Percentiles rank a stretch among this genome's conserved stretches.
Conservation (phyloP, 2,329 filamentous ascomycete species). For the Aspergillus proliferans region DNA sequence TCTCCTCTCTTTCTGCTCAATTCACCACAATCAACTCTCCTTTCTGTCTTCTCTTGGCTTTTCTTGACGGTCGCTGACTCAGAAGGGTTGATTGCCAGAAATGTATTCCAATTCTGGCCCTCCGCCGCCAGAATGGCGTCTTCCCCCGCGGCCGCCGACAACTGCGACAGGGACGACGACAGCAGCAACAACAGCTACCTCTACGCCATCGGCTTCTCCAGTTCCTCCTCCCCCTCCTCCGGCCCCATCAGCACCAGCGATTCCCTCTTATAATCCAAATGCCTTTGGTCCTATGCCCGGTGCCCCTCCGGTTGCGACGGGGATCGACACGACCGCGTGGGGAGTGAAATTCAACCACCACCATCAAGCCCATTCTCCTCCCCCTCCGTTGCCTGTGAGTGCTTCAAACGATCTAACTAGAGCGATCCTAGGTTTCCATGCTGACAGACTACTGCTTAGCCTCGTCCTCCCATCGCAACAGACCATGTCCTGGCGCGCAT, state of each 20-base stretch:
- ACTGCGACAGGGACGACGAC: conserved; percentile 13
- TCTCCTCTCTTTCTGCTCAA: conserved; percentile 1
- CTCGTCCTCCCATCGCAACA: conserved; percentile 30
- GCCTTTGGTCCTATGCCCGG: conserved; percentile 31
- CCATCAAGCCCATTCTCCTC: conserved; percentile 19
- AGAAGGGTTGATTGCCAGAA: conserved; percentile 3
- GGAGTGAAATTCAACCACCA: conserved; percentile 39
- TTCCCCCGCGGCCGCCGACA: conserved; percentile 10
- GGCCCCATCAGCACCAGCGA: conserved; percentile 12
- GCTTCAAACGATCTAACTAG: not conserved
- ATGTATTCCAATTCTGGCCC: conserved; percentile 30
- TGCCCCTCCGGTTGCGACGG: conserved; percentile 10
- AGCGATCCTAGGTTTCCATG: not conserved
- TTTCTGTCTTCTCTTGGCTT: not conserved
- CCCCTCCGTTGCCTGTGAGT: conserved; percentile 35
- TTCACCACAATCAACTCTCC: not conserved
- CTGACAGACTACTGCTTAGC: conserved; percentile 18
- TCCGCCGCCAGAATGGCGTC: conserved; percentile 36
- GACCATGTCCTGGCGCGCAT: conserved; percentile 16
- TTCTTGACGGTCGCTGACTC: not conserved
- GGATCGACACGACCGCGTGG: conserved; percentile 34
- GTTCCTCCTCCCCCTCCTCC: conserved; percentile 19
- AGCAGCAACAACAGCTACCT: conserved; percentile 11
- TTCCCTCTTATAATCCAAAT: conserved; percentile 27
- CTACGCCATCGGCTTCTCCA: conserved; percentile 2